These are phyloP conservation scores for Pluteus cervinus DNA, from an alignment of 768 basidiomycete species.

Conservation along the genomic window DNA sequence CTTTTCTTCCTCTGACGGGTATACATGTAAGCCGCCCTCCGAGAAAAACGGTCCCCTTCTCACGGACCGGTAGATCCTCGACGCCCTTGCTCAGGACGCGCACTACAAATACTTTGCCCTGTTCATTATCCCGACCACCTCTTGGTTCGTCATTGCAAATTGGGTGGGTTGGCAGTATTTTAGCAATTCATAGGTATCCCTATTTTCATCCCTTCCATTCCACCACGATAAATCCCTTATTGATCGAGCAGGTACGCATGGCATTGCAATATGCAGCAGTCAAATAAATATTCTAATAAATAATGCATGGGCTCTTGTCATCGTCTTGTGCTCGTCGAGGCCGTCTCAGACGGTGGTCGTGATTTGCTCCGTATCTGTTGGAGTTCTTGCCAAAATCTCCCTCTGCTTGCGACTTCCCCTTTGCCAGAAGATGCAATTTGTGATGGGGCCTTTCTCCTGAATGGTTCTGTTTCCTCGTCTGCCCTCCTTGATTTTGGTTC, in stretches of 20 bases:
- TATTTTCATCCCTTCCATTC: no score
- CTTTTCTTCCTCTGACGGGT: constrained; percentile 51
- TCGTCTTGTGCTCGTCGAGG: constrained; percentile 21
- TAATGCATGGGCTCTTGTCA: background rate
- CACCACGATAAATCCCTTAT: no score
- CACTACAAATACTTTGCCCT: constrained; percentile 90
- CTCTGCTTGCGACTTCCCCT: constrained; percentile 32
- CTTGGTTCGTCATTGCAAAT: constrained; percentile 93
- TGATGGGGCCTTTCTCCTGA: no score
- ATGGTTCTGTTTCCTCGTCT: no score
- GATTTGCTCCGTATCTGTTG: constrained; percentile 42
- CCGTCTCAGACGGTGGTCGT: constrained; percentile 36
- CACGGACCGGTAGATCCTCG: constrained; percentile 43
- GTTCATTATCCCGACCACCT: constrained; percentile 71
- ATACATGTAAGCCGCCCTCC: no score
- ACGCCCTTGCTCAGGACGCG: constrained; percentile 58
- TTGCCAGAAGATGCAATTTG: no score
- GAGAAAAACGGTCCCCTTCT: no score
- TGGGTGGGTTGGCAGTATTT: constrained; percentile 99
- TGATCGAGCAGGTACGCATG: no score
- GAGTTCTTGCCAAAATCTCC: constrained; percentile 51
- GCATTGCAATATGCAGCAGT: constrained; percentile 8
- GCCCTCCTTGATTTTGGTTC: no score
- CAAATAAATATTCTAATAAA: constrained; percentile 14
- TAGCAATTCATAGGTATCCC: constrained; percentile 87